phyloP scores from a whole-genome alignment of 169 alveolate species.

The Cryptosporidium baileyi region DNA sequence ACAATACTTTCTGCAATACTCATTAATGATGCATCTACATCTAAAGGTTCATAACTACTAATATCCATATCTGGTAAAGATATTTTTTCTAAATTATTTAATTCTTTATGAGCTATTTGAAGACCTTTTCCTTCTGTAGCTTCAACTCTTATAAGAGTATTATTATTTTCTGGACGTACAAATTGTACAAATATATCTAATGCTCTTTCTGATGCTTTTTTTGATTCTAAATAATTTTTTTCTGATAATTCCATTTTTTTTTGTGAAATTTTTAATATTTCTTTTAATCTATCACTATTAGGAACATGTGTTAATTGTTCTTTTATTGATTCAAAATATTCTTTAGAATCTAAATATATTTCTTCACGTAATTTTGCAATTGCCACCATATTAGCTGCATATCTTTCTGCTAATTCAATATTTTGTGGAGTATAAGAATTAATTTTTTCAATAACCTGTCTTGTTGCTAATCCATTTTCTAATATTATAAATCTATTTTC shows the following conservation, averaged over 20 bases:
- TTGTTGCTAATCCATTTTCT: slow-evolving; percentile 21
- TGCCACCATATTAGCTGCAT: slow-evolving; percentile 67
- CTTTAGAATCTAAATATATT: slow-evolving; percentile 31
- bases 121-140: slow-evolving; percentile 64
- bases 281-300: slow-evolving; percentile 3
- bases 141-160: slow-evolving; percentile 1
- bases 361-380: slow-evolving; percentile 56
- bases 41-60: slow-evolving; percentile 55
- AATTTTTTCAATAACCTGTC: slow-evolving; percentile 23
- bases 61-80: slow-evolving; percentile 68
- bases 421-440: slow-evolving; percentile 50
- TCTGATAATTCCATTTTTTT: slow-evolving; percentile 16
- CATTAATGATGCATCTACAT: slow-evolving; percentile 49
- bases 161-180: slow-evolving; percentile 23
- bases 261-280: not conserved
- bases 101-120: slow-evolving; percentile 37
- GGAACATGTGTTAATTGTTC: slow-evolving; percentile 14
- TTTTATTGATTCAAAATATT: slow-evolving; percentile 28
- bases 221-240: slow-evolving; percentile 17
- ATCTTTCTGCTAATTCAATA: slow-evolving; percentile 52
- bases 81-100: slow-evolving; percentile 28
- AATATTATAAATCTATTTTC: not conserved
- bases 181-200: slow-evolving; percentile 24
- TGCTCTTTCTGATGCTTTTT: slow-evolving; percentile 64
- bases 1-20: slow-evolving; percentile 46